Percentiles rank a stretch among this genome's conserved stretches.
Evolutionary conservation across 2,329 filamentous ascomycete genomes (phyloP).

Genomic region (Scedosporium minutisporum): DNA sequence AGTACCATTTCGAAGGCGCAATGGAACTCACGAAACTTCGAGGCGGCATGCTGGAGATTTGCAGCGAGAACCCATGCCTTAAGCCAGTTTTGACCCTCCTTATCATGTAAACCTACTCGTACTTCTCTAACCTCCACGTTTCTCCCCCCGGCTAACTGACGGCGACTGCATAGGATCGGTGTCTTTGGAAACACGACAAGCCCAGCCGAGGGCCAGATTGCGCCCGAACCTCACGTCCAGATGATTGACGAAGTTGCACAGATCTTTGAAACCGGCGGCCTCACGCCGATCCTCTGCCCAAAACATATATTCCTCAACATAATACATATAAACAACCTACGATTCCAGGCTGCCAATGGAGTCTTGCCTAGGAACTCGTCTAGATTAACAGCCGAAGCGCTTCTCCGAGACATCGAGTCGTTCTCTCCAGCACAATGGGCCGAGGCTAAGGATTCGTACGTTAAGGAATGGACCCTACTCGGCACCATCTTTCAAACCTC

Average conservation of each 20-base stretch:
- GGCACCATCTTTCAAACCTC: constrained; percentile 21
- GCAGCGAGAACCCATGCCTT: background rate
- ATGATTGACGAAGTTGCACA: constrained; percentile 17
- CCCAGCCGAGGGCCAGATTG: constrained; percentile 20
- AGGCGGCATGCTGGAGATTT: background rate
- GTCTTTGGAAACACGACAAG: constrained; percentile 26
- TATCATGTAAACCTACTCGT: background rate
- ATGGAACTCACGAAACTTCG: constrained; percentile 8
- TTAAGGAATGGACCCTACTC: constrained; percentile 19
- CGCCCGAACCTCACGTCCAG: constrained; percentile 15
- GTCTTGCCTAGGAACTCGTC: constrained; percentile 11
- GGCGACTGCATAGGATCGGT: constrained; percentile 16
- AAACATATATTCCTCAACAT: constrained; percentile 21
- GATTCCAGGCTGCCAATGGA: constrained; percentile 12
- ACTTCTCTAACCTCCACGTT: background rate
- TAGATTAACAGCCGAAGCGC: constrained; percentile 6
- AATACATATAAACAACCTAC: constrained; percentile 25
- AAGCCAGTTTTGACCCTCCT: background rate
- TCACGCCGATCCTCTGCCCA: constrained; percentile 21
- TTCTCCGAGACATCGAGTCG: constrained; percentile 16
- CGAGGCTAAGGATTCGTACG: constrained; percentile 14
- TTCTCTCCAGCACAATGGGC: constrained; percentile 22
- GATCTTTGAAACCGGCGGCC: constrained; percentile 10
- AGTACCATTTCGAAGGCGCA: constrained; percentile 10
- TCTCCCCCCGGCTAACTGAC: constrained; percentile 7